Conservation (phyloP, 2,329 filamentous ascomycete species). For the Cordyceps farinosa region DNA sequence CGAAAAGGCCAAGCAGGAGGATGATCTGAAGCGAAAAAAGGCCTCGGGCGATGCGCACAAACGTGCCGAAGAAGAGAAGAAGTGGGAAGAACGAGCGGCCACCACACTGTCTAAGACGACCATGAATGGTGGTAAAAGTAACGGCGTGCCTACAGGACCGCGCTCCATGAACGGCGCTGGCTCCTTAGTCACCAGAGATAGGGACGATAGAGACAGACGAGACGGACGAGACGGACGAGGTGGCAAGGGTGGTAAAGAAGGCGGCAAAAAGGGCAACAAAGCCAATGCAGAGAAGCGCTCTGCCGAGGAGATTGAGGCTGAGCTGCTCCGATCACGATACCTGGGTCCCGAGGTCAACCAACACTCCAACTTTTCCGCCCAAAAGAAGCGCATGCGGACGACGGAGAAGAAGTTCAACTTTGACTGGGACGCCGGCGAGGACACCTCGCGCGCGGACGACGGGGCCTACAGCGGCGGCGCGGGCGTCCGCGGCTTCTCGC, state of each 20-base stretch:
- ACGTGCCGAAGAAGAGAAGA: constrained; percentile 60
- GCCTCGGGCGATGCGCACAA: constrained; percentile 62
- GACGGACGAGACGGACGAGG: constrained; percentile 37
- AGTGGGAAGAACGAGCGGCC: constrained; percentile 31
- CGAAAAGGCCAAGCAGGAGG: constrained; percentile 70
- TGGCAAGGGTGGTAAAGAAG: constrained; percentile 26
- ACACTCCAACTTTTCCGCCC: constrained; percentile 80
- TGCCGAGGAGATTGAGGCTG: constrained; percentile 65
- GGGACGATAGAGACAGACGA: constrained; percentile 45
- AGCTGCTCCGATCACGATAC: constrained; percentile 74
- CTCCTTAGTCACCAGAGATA: constrained; percentile 32
- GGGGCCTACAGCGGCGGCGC: constrained; percentile 59
- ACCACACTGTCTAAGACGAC: constrained; percentile 25
- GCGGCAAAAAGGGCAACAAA: constrained; percentile 35
- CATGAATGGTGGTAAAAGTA: constrained; percentile 26
- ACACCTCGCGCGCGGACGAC: constrained; percentile 68
- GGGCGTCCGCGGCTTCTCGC: constrained; percentile 32
- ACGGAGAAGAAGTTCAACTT: constrained; percentile 99
- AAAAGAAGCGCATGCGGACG: constrained; percentile 91
- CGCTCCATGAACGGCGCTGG: constrained; percentile 43
- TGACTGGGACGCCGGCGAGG: constrained; percentile 93
- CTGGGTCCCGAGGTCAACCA: constrained; percentile 87
- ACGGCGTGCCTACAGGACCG: constrained; percentile 65
- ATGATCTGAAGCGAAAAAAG: constrained; percentile 53
- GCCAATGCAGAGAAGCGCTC: constrained; percentile 37